Evolutionary conservation across 495 filamentous ascomycete genomes (phyloP).

Genomic region (Podospora conica): DNA sequence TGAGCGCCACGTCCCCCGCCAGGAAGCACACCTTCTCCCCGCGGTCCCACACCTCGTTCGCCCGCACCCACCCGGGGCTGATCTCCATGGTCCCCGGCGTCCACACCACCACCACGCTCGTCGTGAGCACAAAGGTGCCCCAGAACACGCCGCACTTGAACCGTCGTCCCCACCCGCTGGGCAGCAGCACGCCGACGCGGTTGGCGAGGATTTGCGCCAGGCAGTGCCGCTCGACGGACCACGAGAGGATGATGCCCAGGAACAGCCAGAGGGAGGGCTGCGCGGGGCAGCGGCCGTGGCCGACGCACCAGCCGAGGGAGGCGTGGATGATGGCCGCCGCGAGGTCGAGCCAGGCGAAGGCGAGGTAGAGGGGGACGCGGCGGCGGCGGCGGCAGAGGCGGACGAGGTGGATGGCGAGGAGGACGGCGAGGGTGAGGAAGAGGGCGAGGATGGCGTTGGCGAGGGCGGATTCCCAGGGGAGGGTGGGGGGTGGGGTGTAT

Average conservation of each 20-base stretch:
- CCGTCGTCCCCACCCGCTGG: constrained; percentile 9
- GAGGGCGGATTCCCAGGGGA: background rate
- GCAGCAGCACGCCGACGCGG: constrained; percentile 30
- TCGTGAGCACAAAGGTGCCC: constrained; percentile 29
- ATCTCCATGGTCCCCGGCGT: constrained; percentile 31
- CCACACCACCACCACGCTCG: constrained; percentile 38
- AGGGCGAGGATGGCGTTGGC: constrained; percentile 1
- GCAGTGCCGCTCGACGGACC: constrained; percentile 29
- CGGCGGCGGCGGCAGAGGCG: background rate
- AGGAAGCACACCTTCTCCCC: constrained; percentile 40
- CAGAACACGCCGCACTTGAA: constrained; percentile 29
- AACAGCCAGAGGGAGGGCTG: constrained; percentile 3
- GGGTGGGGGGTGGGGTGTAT: background rate
- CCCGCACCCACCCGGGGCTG: constrained; percentile 7
- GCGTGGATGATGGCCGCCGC: background rate
- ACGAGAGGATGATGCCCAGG: constrained; percentile 1
- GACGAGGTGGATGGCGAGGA: background rate
- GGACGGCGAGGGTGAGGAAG: background rate
- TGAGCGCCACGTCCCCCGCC: constrained; percentile 36
- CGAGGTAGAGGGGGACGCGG: background rate
- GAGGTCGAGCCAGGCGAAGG: constrained; percentile 3
- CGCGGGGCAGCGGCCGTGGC: background rate
- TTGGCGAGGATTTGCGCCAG: constrained; percentile 39
- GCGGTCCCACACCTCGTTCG: constrained; percentile 42
- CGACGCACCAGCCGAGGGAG: constrained; percentile 5